Base-by-base conservation (phyloP, 257 asterid genomes). In the Petunia axillaris region DNA sequence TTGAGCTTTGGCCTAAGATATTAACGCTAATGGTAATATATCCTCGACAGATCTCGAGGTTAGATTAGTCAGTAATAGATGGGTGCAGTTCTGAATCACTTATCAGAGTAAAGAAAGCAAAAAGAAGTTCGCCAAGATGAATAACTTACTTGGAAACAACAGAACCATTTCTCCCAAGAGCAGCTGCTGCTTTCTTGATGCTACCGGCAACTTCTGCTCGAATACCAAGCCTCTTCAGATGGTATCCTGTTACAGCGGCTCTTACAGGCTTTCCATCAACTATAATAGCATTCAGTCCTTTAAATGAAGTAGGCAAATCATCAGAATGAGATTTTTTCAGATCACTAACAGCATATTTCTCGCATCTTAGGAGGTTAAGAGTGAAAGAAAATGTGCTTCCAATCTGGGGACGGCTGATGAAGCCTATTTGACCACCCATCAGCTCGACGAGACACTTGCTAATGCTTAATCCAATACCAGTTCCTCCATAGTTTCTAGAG, bases 381-480 rank as follows among this genome's bases (percentile, higher is more conserved):
- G 91, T 88, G 82, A 95, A 93, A 0, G 93, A 92, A 83, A 95
- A 95, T 0, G 99, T 93, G 88, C 98, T 95, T 64, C 99, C 99
- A 13, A 95, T 80, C 63, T 90, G 88, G 11, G 92, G 97, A 58
- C 89, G 94, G 85, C 97, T 92, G 57, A 86, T 83, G 87, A 95
- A 95, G 86, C 78, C 85, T 89, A 95, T 95, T n/a, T 79, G 89
- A 77, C 99, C 99, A 4, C 97, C 94, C 98, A 95, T 95, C 58
- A 93, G 90, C 90, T 88, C 97, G 3, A 95, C 99, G 13, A 95
- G 92, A 81, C 97, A 92, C 88, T 93, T 90, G 68, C 99, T 91
- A 73, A 95, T 95, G 89, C 97, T 95, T 85, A 95, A 81, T 50
- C 99, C 99, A 39, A 95, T 92, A 54, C 99, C 99, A 0, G 99